These are phyloP conservation scores for Calycina herbarum DNA, from an alignment of 2,329 filamentous ascomycete genomes.

Conservation along the genomic window DNA sequence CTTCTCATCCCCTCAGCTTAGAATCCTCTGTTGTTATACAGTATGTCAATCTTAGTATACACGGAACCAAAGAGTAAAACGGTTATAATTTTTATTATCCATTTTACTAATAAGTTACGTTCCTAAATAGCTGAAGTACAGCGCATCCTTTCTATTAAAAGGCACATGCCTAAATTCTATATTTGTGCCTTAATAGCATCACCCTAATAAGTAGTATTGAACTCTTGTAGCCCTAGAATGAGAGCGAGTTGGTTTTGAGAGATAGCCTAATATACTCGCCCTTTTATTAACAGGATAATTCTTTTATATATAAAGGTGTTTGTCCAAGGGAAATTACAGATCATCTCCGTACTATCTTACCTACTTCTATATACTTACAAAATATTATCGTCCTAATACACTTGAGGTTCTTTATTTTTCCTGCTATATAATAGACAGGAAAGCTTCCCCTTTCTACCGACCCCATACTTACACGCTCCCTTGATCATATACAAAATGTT, in stretches of 20 bases:
- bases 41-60: not conserved
- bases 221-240: not conserved
- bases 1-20: not conserved
- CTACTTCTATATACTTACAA: not conserved
- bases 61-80: not conserved
- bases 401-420: not conserved
- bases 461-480: not conserved
- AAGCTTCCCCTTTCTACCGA: not conserved
- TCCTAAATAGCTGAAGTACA: not conserved
- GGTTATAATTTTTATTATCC: not conserved
- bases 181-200: not conserved
- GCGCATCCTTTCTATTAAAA: not conserved
- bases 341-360: too few relatives aligned
- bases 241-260: not conserved
- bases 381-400: not conserved
- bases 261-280: not conserved
- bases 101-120: not conserved
- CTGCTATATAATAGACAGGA: not conserved
- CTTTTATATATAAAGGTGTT: not conserved
- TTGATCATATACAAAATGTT: not conserved
- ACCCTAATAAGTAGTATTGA: not conserved
- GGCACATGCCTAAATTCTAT: not conserved
- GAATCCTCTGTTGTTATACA: not conserved
- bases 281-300: not conserved
- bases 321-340: not conserved